A percentile compares a stretch with the other conserved stretches of the same genome.
phyloP scores from a whole-genome alignment of 768 basidiomycete genomes.

The Tylopilus sp. region DNA sequence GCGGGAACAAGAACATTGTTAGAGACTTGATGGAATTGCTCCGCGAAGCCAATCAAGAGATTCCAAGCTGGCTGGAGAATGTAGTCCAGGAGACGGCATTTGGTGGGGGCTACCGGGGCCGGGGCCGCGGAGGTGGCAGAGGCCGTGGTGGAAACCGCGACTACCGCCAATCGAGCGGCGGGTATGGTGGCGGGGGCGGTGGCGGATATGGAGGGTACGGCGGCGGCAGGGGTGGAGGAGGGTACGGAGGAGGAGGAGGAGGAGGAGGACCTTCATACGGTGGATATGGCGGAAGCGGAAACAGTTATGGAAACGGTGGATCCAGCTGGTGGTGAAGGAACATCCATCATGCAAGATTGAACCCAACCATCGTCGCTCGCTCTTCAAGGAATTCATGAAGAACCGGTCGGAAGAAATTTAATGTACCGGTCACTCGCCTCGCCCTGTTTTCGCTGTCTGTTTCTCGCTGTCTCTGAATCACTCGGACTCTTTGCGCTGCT shows the following conservation, averaged over 20 bases:
- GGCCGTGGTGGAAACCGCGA: conserved; percentile 37
- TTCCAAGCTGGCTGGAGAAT: conserved; percentile 86
- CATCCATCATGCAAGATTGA: conserved; percentile 14
- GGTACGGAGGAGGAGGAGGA: conserved; percentile 47
- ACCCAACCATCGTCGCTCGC: conserved; percentile 9
- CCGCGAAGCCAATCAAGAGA: conserved; percentile 94
- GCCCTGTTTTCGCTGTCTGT: conserved; percentile 22
- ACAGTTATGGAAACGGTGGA: conserved; percentile 30
- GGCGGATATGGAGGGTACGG: conserved; percentile 15
- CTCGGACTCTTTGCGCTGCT: conserved; percentile 57
- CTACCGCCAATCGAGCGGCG: conserved; percentile 29
- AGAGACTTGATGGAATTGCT: conserved; percentile 90
- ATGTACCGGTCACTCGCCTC: conserved; percentile 14
- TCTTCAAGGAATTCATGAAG: conserved; percentile 15
- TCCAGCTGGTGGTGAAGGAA: conserved; percentile 48
- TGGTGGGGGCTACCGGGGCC: conserved; percentile 52
- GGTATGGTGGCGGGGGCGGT: conserved; percentile 33
- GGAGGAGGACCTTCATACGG: conserved; percentile 28
- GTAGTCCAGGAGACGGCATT: conserved; percentile 81
- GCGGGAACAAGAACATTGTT: conserved; percentile 89
- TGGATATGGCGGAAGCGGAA: conserved; percentile 28
- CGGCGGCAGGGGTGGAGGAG: conserved; percentile 40
- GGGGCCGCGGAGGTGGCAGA: conserved; percentile 47
- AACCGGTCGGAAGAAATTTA: conserved; percentile 24
- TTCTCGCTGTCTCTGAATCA: conserved; percentile 32